Percentiles rank a stretch among this genome's conserved stretches.
Evolutionary conservation across 2,329 filamentous ascomycete genomes (phyloP).

Genomic region (Cladosporium sp.): DNA sequence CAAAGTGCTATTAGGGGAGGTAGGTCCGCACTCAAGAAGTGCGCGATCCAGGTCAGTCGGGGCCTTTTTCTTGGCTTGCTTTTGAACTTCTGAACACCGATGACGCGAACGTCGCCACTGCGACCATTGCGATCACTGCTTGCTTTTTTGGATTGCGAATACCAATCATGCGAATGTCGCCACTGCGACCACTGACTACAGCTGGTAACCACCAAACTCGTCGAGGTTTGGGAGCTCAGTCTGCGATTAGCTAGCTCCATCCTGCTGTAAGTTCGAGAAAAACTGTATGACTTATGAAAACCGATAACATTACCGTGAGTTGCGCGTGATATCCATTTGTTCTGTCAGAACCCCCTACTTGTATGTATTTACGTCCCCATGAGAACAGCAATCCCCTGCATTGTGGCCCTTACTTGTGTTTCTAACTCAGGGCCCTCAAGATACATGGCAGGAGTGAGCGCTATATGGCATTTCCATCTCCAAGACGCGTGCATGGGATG

Average conservation of each 20-base stretch:
- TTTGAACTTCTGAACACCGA: background rate
- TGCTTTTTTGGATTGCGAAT: background rate
- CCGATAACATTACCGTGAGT: conserved; percentile 7
- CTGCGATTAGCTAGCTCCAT: conserved; percentile 8
- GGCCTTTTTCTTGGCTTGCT: conserved; percentile 14
- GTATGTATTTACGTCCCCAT: background rate
- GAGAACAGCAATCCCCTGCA: background rate
- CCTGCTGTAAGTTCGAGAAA: conserved; percentile 16
- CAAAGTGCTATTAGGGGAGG: background rate
- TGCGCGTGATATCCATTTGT: conserved; percentile 6
- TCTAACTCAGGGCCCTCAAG: background rate
- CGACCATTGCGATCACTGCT: background rate
- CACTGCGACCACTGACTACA: conserved; percentile 11
- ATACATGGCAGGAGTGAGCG: background rate
- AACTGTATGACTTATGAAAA: conserved; percentile 18
- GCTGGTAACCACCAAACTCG: conserved; percentile 9
- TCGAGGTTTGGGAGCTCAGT: conserved; percentile 8
- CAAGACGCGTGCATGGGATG: background rate
- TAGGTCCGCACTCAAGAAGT: conserved; percentile 16
- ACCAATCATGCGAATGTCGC: background rate
- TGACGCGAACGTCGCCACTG: background rate
- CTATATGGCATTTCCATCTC: background rate
- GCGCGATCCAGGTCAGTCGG: conserved; percentile 18
- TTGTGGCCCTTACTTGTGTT: background rate
- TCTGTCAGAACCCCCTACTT: background rate